Evolutionary conservation across 805 yeast species (phyloP), one percentile per base, ranked within the genome.

Genomic region (Tetrapisispora iriomotensis): DNA sequence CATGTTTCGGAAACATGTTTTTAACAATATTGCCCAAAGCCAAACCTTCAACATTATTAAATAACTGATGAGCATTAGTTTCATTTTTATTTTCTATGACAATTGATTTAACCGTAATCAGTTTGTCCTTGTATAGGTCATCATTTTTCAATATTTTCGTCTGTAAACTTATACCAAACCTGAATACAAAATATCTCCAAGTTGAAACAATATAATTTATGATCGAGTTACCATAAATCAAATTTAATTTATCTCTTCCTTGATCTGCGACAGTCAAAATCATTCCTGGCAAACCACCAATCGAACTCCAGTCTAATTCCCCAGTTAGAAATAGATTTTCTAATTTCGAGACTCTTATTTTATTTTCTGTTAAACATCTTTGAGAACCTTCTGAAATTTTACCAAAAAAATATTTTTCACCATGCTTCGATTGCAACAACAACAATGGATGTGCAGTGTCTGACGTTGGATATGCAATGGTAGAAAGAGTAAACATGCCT

Each of bases 211-310:
- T 66, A 54, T 75, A 79, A 40, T 71, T 66, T 17, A 73, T 40
- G 22, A 75, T 53, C 2, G 64, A 54, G 33, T 61, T 65, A n/a
- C 79, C 74, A 36, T 76, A 72, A 49, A 62, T 70, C 0, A 85
- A 62, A n/a, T 68, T 69, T 28, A 83, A 55, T 6, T 67, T 67
- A 35, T 72, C 70, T 45, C 71, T 68, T 2, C 86, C 87, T 49
- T 85, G 82, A 49, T 86, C 96, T 41, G 84, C 77, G 12, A 82
- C 67, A 0, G 96, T 85, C 37, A 90, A 63, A 36, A 90, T 74
- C 50, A 85, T 63, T 0, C 98, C 98, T 0, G 97, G 96, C 6
- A 90, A 60, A 0, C 98, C 98, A n/a, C 94, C 85, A 2, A 86
- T 63, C n/a, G 79, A 70, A 6, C 71, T 58, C 96, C 96, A 90